Base-by-base conservation (phyloP, 2,329 filamentous ascomycete genomes). In the Helminthosporium solani region DNA sequence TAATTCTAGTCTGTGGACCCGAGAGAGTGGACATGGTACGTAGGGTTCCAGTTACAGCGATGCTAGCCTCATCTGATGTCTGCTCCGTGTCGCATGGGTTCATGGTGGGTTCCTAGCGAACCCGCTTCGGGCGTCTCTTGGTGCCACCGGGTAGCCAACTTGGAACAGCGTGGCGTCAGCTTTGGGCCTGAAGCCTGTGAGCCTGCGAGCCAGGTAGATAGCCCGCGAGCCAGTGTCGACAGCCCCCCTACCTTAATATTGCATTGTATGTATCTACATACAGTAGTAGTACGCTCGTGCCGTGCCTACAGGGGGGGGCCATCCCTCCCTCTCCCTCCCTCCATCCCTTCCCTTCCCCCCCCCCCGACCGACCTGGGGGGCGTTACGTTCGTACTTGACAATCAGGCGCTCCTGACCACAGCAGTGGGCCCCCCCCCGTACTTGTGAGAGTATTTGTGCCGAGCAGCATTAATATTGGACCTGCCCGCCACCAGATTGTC, bases 11-110 rank as follows among this genome's bases (percentile, higher is more conserved):
- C 31, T 43, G 39, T 18, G 35, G 23, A 20, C 42, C 59, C 55
- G 58, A 53, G 38, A 42, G 36, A 28, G 15, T 51, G 58, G 46
- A 52, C 44, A 47, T 48, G 60, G 60, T 51, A 60, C 42, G 39
- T 31, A 7, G 23, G 25, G 12, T 38, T 33, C 25, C 23, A 16
- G 3, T 23, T 38, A 33, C 41, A 37, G 21, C 45, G 43, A 49
- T 47, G 44, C 50, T 21, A 31, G 33, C n/a, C 33, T 34, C 25
- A 19, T n/a, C 47, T 42, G 54, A 53, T 53, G 54, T 49, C 53
- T 54, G 57, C 52, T 34, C 40, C 21, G 27, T 5, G 31, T 21
- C 27, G 31, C 8, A 28, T 11, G 33, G 16, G n/a, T 28, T 25
- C 45, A 33, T 33, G 23, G 14, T 23, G 48, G 34, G 23, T 33